phyloP scores from a whole-genome alignment of 257 asterid genomes.

The Anisodus acutangulus region DNA sequence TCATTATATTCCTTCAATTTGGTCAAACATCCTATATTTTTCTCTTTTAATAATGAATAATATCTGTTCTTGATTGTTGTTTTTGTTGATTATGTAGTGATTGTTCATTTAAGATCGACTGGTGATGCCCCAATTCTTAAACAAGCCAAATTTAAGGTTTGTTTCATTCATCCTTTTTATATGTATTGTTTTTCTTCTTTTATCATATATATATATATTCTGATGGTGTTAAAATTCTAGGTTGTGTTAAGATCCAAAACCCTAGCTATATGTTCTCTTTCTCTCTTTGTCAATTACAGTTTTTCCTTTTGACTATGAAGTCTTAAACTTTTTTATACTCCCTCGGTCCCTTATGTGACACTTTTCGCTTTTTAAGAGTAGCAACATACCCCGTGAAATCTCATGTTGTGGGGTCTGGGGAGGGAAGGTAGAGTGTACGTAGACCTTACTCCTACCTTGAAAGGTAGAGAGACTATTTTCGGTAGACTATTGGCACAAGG shows the following conservation, averaged over 20 bases:
- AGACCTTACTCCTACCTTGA: too few species aligned
- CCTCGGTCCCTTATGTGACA: too few species aligned
- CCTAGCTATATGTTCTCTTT: background rate
- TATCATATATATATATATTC: background rate
- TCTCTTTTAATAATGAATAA: background rate
- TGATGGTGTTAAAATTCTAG: background rate
- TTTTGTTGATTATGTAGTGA: conserved; percentile 55
- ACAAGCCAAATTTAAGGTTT: conserved; percentile 93
- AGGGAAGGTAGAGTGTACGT: too few species aligned
- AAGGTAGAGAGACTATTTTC: too few species aligned
- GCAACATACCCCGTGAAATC: too few species aligned
- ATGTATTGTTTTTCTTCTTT: background rate
- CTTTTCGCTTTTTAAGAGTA: too few species aligned
- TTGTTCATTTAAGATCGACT: conserved; percentile 91
- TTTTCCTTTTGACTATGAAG: background rate
- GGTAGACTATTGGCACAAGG: too few species aligned
- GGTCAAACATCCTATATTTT: background rate
- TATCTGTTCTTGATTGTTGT: background rate
- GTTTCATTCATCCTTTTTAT: background rate
- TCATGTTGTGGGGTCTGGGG: too few species aligned
- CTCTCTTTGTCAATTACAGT: background rate
- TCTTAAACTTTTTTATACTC: background rate
- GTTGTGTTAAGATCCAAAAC: background rate
- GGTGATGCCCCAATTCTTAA: conserved; percentile 97
- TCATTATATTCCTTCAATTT: background rate